Conservation (phyloP, 371 early-diverging fungal species). For the Rhizomucor pusillus region DNA sequence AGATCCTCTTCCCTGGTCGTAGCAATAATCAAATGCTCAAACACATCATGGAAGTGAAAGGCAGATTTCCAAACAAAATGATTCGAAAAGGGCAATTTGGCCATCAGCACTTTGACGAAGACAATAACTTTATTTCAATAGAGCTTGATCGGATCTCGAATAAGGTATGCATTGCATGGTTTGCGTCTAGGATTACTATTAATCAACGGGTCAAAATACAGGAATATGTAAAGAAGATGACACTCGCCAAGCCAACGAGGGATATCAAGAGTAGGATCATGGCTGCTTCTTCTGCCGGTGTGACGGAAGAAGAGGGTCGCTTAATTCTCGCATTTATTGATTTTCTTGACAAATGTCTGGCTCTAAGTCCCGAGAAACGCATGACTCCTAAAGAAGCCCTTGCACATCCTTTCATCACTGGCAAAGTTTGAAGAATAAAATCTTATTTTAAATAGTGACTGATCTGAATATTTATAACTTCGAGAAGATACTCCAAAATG, state of each 20-base stretch:
- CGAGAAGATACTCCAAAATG: too few species aligned
- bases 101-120: constrained; percentile 83
- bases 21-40: constrained; percentile 96
- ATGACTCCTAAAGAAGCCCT: constrained; percentile 92
- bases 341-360: constrained; percentile 83
- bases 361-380: constrained; percentile 88
- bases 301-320: constrained; percentile 55
- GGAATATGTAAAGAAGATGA: constrained; percentile 66
- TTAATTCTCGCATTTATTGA: constrained; percentile 64
- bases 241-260: constrained; percentile 62
- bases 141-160: constrained; percentile 73
- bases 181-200: constrained; percentile 1
- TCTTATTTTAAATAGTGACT: too few species aligned
- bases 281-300: constrained; percentile 38
- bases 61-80: constrained; percentile 82
- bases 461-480: too few species aligned
- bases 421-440: constrained; percentile 39
- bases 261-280: constrained; percentile 73
- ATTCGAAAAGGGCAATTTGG: constrained; percentile 81
- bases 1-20: constrained; percentile 91
- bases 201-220: constrained; percentile 14
- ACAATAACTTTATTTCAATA: constrained; percentile 60
- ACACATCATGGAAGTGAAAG: constrained; percentile 91
- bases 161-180: constrained; percentile 36
- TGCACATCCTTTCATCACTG: constrained; percentile 83